Conservation (phyloP, 805 yeast species). For the Candida maltosa region DNA sequence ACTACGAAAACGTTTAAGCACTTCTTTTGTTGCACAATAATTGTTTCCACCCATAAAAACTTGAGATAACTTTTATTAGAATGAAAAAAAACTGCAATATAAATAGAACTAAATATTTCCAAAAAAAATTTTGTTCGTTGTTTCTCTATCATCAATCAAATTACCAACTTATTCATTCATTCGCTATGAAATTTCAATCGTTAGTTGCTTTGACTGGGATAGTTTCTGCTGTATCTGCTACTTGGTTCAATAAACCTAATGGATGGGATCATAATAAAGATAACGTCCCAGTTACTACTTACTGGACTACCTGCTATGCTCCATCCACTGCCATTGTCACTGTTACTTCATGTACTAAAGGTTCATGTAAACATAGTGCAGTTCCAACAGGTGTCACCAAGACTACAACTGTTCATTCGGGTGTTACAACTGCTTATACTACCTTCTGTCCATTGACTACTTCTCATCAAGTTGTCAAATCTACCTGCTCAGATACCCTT, state of each 20-base stretch:
- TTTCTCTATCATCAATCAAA: too few species aligned
- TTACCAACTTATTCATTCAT: too few species aligned
- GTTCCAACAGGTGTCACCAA: conserved; percentile 22
- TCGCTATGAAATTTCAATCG: too few species aligned
- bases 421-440: conserved; percentile 18
- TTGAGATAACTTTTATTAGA: too few species aligned
- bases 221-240: conserved; percentile 1
- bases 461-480: conserved; percentile 8
- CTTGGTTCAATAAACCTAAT: neutral
- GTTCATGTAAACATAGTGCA: conserved; percentile 17
- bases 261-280: too few species aligned
- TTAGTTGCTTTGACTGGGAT: too few species aligned
- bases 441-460: conserved; percentile 19
- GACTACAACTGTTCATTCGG: conserved; percentile 14
- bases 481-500: conserved; percentile 5
- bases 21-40: too few species aligned
- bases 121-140: too few species aligned
- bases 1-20: too few species aligned
- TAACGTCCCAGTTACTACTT: conserved; percentile 1
- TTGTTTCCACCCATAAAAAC: too few species aligned
- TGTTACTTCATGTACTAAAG: conserved; percentile 22
- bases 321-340: conserved; percentile 20
- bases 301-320: conserved; percentile 4
- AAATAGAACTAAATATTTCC: too few species aligned
- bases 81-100: too few species aligned